A percentile compares a stretch with the other conserved stretches of the same genome.
These are phyloP conservation scores for Penicillium sp. DNA, from an alignment of 2,329 filamentous ascomycete species.

Conservation along the genomic window DNA sequence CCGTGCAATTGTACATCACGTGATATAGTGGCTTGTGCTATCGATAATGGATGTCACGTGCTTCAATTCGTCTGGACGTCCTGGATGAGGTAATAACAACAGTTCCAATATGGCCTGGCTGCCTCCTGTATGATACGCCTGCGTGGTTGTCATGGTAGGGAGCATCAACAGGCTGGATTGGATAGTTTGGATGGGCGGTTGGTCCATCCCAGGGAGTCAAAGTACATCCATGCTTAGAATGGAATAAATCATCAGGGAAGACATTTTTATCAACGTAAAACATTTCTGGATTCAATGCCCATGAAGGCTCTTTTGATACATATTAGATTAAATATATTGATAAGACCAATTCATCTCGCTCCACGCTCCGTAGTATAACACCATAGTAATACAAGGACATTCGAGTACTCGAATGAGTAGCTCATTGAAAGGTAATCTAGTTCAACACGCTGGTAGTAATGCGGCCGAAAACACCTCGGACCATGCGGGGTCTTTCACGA, in stretches of 20 bases:
- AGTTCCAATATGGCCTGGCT: too few relatives aligned
- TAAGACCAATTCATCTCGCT: background rate
- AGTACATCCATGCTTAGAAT: too few relatives aligned
- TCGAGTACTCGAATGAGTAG: background rate
- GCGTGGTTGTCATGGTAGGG: too few relatives aligned
- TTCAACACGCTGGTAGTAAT: conserved; percentile 45
- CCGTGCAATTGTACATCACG: conserved; percentile 16
- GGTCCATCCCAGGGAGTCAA: too few relatives aligned
- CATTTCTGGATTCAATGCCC: too few relatives aligned
- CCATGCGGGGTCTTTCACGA: conserved; percentile 63
- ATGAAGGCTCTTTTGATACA: background rate
- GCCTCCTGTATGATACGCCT: too few relatives aligned
- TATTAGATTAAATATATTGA: background rate
- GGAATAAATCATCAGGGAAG: too few relatives aligned
- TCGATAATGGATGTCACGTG: conserved; percentile 17
- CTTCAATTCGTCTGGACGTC: too few relatives aligned
- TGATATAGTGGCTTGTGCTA: conserved; percentile 24
- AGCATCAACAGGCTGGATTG: too few relatives aligned
- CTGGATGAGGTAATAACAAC: too few relatives aligned
- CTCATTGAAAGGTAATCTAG: conserved; percentile 8
- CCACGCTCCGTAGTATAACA: background rate
- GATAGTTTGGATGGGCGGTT: too few relatives aligned
- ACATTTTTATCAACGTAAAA: too few relatives aligned
- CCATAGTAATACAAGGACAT: conserved; percentile 16
- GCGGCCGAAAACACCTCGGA: conserved; percentile 70